Evolutionary conservation across 2,329 filamentous ascomycete genomes (phyloP), one percentile per base, ranked within the genome.

Genomic region (Neofusicoccum umdonicola): DNA sequence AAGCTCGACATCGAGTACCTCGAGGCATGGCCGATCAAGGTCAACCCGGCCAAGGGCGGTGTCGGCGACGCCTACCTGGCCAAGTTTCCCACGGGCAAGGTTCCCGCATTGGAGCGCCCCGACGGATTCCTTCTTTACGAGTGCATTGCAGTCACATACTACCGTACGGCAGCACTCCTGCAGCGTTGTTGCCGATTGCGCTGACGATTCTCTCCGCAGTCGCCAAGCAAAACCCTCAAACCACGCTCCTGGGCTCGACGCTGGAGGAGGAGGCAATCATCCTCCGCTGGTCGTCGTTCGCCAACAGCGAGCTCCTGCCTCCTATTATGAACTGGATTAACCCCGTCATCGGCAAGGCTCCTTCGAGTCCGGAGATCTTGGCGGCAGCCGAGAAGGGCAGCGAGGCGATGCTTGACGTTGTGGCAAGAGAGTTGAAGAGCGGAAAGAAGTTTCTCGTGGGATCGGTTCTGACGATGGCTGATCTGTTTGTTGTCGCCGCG

Each of bases 61-160:
- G 78, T 77, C 65, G 84, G 83, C 75, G 69, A 70, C 2, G 80
- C 81, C 3, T 85, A 79, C 74, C 71, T 81, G 12, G 64, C 79
- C 72, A 84, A 84, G 67, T 85, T 84, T 73, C 81, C 83, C 7
- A 70, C 82, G 47, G 82, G 82, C 69, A 85, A 84, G 69, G 79
- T 84, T 7, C 83, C 83, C 9, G 78, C 77, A 42, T 79, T 85
- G 56, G 80, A 82, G 69, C 75, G 75, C 22, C 74, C 80, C 15
- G 81, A 84, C 67, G 82, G 82, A 44, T 79, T 82, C 69, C 71
- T 67, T 66, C 54, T 85, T 27, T 70, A 77, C 65, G 83, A 84
- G 67, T 76, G 77, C 44, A 75, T 77, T 34, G 82, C 83, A 50
- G 84, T 85, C 68, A 74, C 76, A 8, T 72, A 72, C 41, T 83